Evolutionary conservation across 805 yeast species (phyloP).

Genomic region (Jamesozyma lodderae): DNA sequence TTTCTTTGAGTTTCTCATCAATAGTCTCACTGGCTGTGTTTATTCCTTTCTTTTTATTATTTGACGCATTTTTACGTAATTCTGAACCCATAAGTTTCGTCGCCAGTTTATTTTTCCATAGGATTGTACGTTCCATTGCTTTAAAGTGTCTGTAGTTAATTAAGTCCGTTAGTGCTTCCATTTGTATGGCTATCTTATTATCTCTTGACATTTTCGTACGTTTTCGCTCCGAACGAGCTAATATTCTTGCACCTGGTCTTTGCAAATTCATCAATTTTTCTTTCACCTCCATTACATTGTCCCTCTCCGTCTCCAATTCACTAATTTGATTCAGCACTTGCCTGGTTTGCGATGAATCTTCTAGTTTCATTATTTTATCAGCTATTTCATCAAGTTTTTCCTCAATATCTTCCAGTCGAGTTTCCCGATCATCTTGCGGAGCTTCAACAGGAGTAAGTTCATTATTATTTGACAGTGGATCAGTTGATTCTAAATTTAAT

Average conservation of each 20-base stretch:
- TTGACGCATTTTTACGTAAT: slow-evolving; percentile 21
- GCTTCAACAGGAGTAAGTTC: slow-evolving; percentile 7
- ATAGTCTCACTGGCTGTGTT: slow-evolving; percentile 13
- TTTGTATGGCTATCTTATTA: slow-evolving; percentile 19
- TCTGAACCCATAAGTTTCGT: slow-evolving; percentile 17
- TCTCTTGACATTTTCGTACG: slow-evolving; percentile 13
- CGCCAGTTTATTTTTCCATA: slow-evolving; percentile 25
- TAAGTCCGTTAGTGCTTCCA: slow-evolving; percentile 19
- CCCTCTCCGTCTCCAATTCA: slow-evolving; percentile 27
- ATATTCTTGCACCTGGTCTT: slow-evolving; percentile 17
- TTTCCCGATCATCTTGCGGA: no score
- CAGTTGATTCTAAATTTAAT: slow-evolving; percentile 4
- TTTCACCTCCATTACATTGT: slow-evolving; percentile 15
- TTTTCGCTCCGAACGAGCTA: slow-evolving; percentile 19
- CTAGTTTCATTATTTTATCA: slow-evolving; percentile 31
- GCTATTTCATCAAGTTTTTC: slow-evolving; percentile 26
- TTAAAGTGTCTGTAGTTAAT: slow-evolving; percentile 18
- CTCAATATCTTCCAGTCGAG: slow-evolving; percentile 13
- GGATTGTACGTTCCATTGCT: slow-evolving; percentile 16
- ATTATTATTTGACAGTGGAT: background rate
- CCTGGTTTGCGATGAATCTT: slow-evolving; percentile 29
- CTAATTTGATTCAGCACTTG: slow-evolving; percentile 15
- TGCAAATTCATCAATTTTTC: slow-evolving; percentile 10
- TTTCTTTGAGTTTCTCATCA: slow-evolving; percentile 26
- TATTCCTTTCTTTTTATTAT: slow-evolving; percentile 20